Conservation (phyloP, 768 basidiomycete genomes). For the Lactarius trivialis region DNA sequence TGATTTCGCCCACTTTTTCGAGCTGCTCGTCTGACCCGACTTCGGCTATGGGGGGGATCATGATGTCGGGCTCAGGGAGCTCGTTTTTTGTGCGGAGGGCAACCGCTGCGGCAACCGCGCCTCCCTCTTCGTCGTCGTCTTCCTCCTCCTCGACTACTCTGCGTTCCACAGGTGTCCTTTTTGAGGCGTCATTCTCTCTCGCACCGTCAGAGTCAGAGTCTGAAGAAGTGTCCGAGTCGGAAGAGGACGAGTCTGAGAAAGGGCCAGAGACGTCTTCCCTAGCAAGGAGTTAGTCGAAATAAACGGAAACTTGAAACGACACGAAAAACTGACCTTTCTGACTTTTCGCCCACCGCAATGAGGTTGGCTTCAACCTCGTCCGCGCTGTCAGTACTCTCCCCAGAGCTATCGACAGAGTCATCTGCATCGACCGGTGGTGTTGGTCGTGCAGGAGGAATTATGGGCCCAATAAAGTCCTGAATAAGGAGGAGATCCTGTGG, state of each 20-base stretch:
- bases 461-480: conserved; percentile 50
- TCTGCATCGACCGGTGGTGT: conserved; percentile 28
- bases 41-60: conserved; percentile 55
- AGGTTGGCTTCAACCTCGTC: conserved; percentile 63
- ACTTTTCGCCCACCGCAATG: conserved; percentile 31
- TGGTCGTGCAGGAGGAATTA: conserved; percentile 9
- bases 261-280: conserved; percentile 27
- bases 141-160: conserved; percentile 19
- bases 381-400: conserved; percentile 48
- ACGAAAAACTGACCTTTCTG: conserved; percentile 5
- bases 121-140: conserved; percentile 49
- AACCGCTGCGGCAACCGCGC: conserved; percentile 39
- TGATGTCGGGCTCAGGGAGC: conserved; percentile 48
- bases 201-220: conserved; percentile 34
- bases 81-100: conserved; percentile 66
- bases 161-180: neutral
- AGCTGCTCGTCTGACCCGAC: conserved; percentile 59
- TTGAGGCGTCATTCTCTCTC: neutral
- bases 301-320: neutral
- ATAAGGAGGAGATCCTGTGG: conserved; percentile 75
- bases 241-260: conserved; percentile 31
- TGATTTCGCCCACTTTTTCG: conserved; percentile 72
- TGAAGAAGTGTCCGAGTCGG: conserved; percentile 32
- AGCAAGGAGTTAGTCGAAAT: neutral
- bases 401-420: conserved; percentile 48